Evolutionary conservation across 2,329 filamentous ascomycete genomes (phyloP).

Genomic region (Neonectria faginata): DNA sequence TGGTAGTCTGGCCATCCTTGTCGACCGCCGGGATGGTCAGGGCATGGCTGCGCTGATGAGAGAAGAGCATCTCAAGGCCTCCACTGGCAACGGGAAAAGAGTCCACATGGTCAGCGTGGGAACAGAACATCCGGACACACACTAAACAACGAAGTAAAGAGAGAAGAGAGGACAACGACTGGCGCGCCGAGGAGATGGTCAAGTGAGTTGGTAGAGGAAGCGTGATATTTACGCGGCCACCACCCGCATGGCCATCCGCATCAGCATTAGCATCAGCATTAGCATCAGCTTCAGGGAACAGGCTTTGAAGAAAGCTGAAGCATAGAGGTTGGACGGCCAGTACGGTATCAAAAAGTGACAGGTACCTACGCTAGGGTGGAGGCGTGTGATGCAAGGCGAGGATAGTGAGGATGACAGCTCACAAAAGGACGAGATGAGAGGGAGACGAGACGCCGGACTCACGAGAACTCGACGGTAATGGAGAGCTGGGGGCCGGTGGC

Average conservation of each 20-base stretch:
- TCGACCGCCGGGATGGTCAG: constrained; percentile 75
- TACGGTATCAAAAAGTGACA: constrained; percentile 2
- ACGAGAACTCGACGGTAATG: constrained; percentile 79
- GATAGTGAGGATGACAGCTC: constrained; percentile 41
- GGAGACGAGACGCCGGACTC: constrained; percentile 45
- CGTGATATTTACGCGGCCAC: constrained; percentile 10
- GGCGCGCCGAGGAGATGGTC: background rate
- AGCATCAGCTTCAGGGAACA: constrained; percentile 14
- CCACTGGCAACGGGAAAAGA: constrained; percentile 66
- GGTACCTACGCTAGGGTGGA: constrained; percentile 12
- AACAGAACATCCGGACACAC: constrained; percentile 11
- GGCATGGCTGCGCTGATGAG: constrained; percentile 79
- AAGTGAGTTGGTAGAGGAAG: constrained; percentile 10
- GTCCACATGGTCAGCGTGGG: constrained; percentile 37
- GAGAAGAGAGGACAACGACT: constrained; percentile 1
- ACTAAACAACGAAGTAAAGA: constrained; percentile 13
- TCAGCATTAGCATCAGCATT: constrained; percentile 5
- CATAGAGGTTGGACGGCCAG: background rate
- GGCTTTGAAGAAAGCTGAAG: constrained; percentile 11
- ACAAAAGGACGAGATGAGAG: constrained; percentile 33
- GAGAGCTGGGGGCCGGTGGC: constrained; percentile 55
- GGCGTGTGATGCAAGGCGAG: constrained; percentile 25
- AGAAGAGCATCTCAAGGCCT: constrained; percentile 94
- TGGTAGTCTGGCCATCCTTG: constrained; percentile 70
- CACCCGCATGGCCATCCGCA: constrained; percentile 11